These are phyloP conservation scores for Phytophthora sp. DNA, from an alignment of 352 stramenopile species.

Conservation along the genomic window DNA sequence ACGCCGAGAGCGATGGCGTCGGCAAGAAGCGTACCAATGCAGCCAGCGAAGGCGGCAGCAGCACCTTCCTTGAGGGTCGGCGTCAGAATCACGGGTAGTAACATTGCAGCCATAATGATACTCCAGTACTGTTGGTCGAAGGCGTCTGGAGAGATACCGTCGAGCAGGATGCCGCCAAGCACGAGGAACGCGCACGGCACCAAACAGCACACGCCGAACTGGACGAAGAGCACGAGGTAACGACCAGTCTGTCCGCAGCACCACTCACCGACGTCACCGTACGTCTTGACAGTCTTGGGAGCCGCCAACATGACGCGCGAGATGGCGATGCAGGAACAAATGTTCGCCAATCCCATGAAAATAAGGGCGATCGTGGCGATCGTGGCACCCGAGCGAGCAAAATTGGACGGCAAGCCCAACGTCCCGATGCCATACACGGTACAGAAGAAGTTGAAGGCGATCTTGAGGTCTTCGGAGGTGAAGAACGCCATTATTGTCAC, in stretches of 20 bases:
- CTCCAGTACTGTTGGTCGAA: constrained; percentile 63
- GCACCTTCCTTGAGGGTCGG: constrained; percentile 71
- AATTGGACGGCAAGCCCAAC: constrained; percentile 67
- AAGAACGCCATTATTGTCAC: constrained; percentile 55
- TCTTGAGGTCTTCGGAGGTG: constrained; percentile 69
- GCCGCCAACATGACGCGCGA: constrained; percentile 70
- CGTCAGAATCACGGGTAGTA: constrained; percentile 61
- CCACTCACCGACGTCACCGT: constrained; percentile 70
- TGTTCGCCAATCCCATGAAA: constrained; percentile 70
- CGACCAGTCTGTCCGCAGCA: constrained; percentile 50
- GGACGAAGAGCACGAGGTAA: constrained; percentile 58
- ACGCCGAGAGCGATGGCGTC: constrained; percentile 57
- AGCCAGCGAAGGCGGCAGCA: constrained; percentile 56
- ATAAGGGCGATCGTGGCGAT: constrained; percentile 55
- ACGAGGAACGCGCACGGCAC: constrained; percentile 65
- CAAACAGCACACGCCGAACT: constrained; percentile 64
- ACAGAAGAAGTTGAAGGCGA: constrained; percentile 70
- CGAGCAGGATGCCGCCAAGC: constrained; percentile 61
- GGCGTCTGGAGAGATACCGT: constrained; percentile 56
- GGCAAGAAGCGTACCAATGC: constrained; percentile 58
- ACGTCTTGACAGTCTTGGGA: constrained; percentile 64
- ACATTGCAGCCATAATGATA: constrained; percentile 59
- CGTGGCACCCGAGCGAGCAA: constrained; percentile 53
- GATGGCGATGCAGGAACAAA: constrained; percentile 60
- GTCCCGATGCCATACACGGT: constrained; percentile 73